Evolutionary conservation across 306 rosid species (phyloP), one percentile per base, ranked within the genome.

Genomic region (Canavalia ensiformis): DNA sequence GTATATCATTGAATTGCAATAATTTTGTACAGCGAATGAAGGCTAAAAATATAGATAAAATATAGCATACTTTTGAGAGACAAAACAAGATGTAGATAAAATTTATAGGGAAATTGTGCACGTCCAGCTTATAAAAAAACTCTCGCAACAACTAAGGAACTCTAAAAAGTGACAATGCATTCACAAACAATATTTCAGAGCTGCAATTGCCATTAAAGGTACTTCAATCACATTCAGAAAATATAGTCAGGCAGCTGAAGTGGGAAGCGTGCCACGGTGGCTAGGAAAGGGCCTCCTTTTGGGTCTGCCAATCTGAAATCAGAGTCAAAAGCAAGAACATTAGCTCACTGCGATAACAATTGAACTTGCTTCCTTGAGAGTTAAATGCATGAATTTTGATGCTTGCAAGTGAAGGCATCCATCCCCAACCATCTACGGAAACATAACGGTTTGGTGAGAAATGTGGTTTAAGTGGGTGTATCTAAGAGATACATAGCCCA

Each of bases 241-340:
- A 94, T 83, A 86, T 91, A 94, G 75, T 90, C 93, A 33, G 98
- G 97, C 63, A 85, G 85, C 86, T 90, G 87, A 18, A 92, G 93
- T 11, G 93, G 92, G 84, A 92, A 85, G 82, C 55, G 85, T 29
- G 91, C 94, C 82, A 90, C 98, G 79, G 37, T 63, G 58, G 74
- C 98, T 74, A 68, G 77, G 84, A 92, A 94, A n/a, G 93, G 85
- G 18, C 81, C 87, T 51, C 91, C 94, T 82, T 73, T 68, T 28
- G 92, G 92, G 3, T 46, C 60, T 11, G 45, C 18, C 88, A 92
- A 84, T 67, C 97, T 94, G 89, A 79, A 68, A 86, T 69, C 50
- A 45, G 74, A 81, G 10, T 18, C 5, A 28, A 57, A 37, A 59
- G 55, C 33, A 60, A 45, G 2, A 64, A 51, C n/a, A 51, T 35